Percentiles rank a stretch among this genome's conserved stretches.
Evolutionary conservation across 2,329 filamentous ascomycete genomes (phyloP).

Genomic region (Fusarium clavum): DNA sequence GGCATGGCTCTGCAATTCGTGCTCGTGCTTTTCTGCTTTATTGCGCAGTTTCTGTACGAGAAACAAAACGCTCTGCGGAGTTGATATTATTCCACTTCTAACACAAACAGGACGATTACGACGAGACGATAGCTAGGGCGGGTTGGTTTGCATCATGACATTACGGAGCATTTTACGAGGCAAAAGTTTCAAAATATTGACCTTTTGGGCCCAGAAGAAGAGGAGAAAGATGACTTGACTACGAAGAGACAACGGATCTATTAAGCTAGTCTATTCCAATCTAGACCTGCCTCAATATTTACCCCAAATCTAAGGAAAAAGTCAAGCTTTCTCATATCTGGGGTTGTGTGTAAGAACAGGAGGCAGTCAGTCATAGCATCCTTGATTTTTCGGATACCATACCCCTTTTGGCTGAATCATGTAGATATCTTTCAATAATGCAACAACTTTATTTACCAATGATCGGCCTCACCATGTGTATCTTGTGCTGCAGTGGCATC

Average conservation of each 20-base stretch:
- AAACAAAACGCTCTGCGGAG: slow-evolving; percentile 4
- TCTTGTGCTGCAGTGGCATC: slow-evolving; percentile 49
- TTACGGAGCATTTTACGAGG: slow-evolving; percentile 10
- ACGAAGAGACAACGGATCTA: neutral
- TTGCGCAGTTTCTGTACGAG: slow-evolving; percentile 21
- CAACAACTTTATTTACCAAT: slow-evolving; percentile 28
- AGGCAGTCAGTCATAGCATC: slow-evolving; percentile 27
- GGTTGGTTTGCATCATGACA: slow-evolving; percentile 17
- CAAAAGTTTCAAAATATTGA: slow-evolving; percentile 9
- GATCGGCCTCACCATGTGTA: slow-evolving; percentile 43
- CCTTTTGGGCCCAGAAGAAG: neutral
- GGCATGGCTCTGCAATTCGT: slow-evolving; percentile 31
- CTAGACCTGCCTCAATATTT: neutral
- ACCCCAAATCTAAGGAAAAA: too few relatives aligned
- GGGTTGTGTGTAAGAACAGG: slow-evolving; percentile 12
- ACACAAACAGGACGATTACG: slow-evolving; percentile 30
- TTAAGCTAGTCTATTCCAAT: neutral
- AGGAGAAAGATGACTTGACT: neutral
- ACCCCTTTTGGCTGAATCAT: slow-evolving; percentile 17
- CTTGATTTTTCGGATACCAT: slow-evolving; percentile 39
- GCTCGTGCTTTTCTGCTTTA: slow-evolving; percentile 29
- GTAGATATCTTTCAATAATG: slow-evolving; percentile 22
- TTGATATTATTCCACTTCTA: slow-evolving; percentile 27
- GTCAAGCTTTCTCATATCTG: neutral
- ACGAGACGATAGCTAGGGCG: slow-evolving; percentile 19